Evolutionary conservation across 768 basidiomycete genomes (phyloP).

Genomic region (Leucocoprinus sp.): DNA sequence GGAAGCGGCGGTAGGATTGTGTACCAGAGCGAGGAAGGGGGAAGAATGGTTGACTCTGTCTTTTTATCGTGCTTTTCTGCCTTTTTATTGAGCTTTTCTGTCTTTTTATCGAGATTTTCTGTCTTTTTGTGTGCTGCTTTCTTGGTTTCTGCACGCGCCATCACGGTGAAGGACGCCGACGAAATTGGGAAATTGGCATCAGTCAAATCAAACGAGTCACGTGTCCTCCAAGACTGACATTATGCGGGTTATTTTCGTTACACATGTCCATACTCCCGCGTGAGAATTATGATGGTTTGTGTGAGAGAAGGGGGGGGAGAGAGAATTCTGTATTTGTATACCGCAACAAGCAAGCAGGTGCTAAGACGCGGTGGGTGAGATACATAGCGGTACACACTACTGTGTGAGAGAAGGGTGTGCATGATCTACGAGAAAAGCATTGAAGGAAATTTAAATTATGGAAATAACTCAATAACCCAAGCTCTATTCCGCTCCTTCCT

Average conservation of each 20-base stretch:
- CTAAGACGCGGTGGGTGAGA: too few relatives aligned
- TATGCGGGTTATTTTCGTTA: too few relatives aligned
- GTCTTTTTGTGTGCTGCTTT: background rate
- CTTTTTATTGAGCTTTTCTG: background rate
- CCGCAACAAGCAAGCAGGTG: too few relatives aligned
- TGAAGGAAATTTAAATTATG: too few relatives aligned
- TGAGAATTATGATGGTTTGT: too few relatives aligned
- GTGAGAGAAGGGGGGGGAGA: too few relatives aligned
- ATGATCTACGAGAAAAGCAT: too few relatives aligned
- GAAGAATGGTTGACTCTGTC: constrained; percentile 21
- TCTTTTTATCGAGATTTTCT: background rate
- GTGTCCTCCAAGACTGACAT: too few relatives aligned
- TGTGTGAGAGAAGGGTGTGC: too few relatives aligned
- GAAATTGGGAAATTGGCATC: background rate
- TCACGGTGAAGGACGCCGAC: background rate
- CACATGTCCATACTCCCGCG: too few relatives aligned
- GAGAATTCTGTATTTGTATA: too few relatives aligned
- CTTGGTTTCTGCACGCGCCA: constrained; percentile 5
- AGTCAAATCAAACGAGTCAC: constrained; percentile 1
- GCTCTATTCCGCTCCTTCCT: constrained; percentile 2
- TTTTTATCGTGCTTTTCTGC: background rate
- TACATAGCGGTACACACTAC: too few relatives aligned
- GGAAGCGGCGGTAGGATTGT: constrained; percentile 33
- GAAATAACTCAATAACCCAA: background rate
- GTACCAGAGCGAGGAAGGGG: constrained; percentile 50